Percentiles rank a stretch among this genome's conserved stretches.
Evolutionary conservation across 2,329 filamentous ascomycete species (phyloP).

Genomic region (Colletotrichum spaethianum): DNA sequence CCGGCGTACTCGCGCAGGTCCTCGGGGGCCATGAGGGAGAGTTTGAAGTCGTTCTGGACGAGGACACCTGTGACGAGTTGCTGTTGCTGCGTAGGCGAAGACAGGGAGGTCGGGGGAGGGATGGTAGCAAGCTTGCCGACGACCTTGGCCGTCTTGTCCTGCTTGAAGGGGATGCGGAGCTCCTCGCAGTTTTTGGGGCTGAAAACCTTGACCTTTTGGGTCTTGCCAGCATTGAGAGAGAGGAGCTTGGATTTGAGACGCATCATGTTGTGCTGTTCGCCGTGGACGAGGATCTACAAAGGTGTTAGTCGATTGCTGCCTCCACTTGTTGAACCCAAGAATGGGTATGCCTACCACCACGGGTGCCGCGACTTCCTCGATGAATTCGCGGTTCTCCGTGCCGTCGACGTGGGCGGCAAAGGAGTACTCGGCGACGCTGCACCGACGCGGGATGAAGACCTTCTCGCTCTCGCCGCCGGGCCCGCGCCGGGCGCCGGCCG

Average conservation of each 20-base stretch:
- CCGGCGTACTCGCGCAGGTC: constrained; percentile 96
- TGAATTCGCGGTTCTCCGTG: constrained; percentile 95
- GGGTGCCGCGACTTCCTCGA: constrained; percentile 91
- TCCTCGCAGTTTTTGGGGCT: constrained; percentile 96
- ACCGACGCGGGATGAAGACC: constrained; percentile 91
- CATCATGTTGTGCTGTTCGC: constrained; percentile 98
- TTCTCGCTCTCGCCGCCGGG: constrained; percentile 83
- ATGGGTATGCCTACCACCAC: constrained; percentile 84
- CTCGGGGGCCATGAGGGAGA: constrained; percentile 96
- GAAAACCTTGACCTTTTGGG: constrained; percentile 89
- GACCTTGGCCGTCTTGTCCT: constrained; percentile 95
- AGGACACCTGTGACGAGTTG: constrained; percentile 88
- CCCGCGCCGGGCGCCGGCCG: constrained; percentile 73
- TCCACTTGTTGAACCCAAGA: not conserved
- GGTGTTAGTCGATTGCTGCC: constrained; percentile 36
- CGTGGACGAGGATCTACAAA: constrained; percentile 89
- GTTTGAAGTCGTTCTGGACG: constrained; percentile 97
- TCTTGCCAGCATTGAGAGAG: constrained; percentile 88
- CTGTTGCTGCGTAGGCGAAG: constrained; percentile 50
- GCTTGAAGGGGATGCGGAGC: constrained; percentile 93
- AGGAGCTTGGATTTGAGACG: constrained; percentile 94
- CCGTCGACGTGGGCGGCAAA: constrained; percentile 98
- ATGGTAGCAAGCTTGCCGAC: constrained; percentile 93
- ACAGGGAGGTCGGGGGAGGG: constrained; percentile 71
- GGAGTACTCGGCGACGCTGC: constrained; percentile 93